Conservation (phyloP, 2,329 filamentous ascomycete species). For the Fusarium praegraminearum region DNA sequence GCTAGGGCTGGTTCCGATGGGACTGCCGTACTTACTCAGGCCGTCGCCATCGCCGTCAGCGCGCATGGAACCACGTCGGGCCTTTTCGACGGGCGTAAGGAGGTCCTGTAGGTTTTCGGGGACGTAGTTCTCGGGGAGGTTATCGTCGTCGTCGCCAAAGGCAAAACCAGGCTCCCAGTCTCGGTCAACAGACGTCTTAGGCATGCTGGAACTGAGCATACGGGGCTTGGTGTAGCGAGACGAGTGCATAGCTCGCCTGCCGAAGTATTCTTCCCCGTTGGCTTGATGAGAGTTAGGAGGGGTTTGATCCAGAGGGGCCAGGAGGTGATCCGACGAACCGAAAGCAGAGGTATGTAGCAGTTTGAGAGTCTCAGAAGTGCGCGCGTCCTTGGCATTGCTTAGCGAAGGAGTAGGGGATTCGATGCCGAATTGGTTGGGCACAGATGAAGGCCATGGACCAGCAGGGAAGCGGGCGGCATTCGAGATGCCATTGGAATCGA, state of each 20-base stretch:
- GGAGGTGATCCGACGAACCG: constrained; percentile 74
- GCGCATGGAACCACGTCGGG: constrained; percentile 70
- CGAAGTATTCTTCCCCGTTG: constrained; percentile 69
- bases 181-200: constrained; percentile 71
- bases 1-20: constrained; percentile 68
- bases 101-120: constrained; percentile 77
- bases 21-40: constrained; percentile 71
- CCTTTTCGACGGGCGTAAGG: constrained; percentile 75
- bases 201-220: constrained; percentile 75
- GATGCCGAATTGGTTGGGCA: constrained; percentile 90
- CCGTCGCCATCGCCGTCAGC: constrained; percentile 67
- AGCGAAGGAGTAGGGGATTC: constrained; percentile 86
- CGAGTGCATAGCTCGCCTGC: constrained; percentile 78
- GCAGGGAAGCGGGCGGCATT: constrained; percentile 83
- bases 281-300: constrained; percentile 66
- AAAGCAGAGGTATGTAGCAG: constrained; percentile 75
- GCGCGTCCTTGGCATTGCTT: constrained; percentile 68
- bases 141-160: constrained; percentile 80
- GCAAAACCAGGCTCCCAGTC: constrained; percentile 78
- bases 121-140: constrained; percentile 68
- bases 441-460: constrained; percentile 90
- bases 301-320: constrained; percentile 60
- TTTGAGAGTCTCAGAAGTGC: constrained; percentile 73
- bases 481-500: constrained; percentile 95
- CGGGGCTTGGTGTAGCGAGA: constrained; percentile 75